Conservation (phyloP, 371 early-diverging fungal genomes). For the Funneliformis caledonium region DNA sequence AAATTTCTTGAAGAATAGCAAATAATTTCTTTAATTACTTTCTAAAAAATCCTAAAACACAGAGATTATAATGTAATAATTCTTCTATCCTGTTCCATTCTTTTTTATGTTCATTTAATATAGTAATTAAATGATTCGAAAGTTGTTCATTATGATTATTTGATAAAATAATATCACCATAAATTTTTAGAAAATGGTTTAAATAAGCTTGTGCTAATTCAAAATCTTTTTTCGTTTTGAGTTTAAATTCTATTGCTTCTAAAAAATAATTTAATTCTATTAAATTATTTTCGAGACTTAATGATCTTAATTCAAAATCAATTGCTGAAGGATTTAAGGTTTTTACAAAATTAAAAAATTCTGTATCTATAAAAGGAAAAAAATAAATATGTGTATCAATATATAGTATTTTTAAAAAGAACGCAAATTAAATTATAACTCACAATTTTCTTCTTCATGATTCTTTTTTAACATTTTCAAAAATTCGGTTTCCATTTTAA, state of each 20-base stretch:
- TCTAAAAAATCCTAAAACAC: conserved; percentile 81
- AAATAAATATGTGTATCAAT: background rate
- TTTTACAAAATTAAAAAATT: conserved; percentile 71
- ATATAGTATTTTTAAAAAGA: conserved; percentile 34
- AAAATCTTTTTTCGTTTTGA: conserved; percentile 75
- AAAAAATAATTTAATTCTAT: conserved; percentile 63
- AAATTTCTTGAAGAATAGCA: background rate
- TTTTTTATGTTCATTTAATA: conserved; percentile 50
- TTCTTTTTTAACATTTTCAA: conserved; percentile 57
- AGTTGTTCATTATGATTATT: conserved; percentile 58
- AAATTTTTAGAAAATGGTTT: conserved; percentile 74
- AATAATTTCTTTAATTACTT: conserved; percentile 42
- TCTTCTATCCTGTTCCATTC: conserved; percentile 73
- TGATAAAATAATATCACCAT: conserved; percentile 76
- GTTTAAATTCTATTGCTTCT: conserved; percentile 62
- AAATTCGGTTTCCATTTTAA: conserved; percentile 66
- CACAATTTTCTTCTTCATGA: conserved; percentile 59
- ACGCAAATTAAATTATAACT: conserved; percentile 41
- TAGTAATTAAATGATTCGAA: conserved; percentile 46
- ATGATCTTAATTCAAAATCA: conserved; percentile 84
- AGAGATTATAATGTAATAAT: conserved; percentile 80
- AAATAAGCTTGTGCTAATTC: conserved; percentile 87
- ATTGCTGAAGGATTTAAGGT: conserved; percentile 79
- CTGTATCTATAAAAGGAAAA: conserved; percentile 43
- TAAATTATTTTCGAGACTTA: conserved; percentile 67